These are phyloP conservation scores for Nannochloropsis limnetica DNA, from an alignment of 352 stramenopile genomes.

Conservation along the genomic window DNA sequence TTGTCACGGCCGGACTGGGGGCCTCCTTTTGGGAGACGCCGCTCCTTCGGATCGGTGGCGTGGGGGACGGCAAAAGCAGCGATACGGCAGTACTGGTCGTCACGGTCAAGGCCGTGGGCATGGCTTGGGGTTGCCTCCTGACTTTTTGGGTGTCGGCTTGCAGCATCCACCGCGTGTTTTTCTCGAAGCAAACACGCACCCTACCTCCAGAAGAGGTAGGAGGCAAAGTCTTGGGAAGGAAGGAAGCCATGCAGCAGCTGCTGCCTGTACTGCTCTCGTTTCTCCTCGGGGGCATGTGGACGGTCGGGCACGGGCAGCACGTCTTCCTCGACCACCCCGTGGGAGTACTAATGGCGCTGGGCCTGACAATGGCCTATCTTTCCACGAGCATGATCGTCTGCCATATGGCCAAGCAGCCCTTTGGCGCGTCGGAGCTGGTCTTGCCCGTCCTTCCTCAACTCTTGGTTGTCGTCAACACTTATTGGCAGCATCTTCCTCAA, in stretches of 20 bases:
- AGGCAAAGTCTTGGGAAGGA: background rate
- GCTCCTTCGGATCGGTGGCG: background rate
- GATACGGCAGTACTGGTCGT: background rate
- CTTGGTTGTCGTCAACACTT: background rate
- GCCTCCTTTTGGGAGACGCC: constrained; percentile 39
- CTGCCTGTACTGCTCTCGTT: constrained; percentile 16
- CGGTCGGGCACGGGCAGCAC: constrained; percentile 27
- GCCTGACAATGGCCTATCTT: constrained; percentile 21
- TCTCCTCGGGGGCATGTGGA: background rate
- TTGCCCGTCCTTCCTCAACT: constrained; percentile 26
- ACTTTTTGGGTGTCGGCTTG: background rate
- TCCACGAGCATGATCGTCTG: constrained; percentile 34
- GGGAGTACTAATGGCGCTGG: background rate
- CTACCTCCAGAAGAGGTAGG: constrained; percentile 4
- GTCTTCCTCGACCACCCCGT: constrained; percentile 27
- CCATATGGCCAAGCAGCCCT: constrained; percentile 36
- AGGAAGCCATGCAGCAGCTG: constrained; percentile 14
- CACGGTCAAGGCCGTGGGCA: background rate
- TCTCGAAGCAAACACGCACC: background rate
- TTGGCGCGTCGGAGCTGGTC: background rate
- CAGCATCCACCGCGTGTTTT: constrained; percentile 26
- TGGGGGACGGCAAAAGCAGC: background rate
- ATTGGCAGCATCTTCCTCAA: background rate
- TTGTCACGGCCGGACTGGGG: constrained; percentile 46
- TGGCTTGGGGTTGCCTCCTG: constrained; percentile 9